A percentile compares a stretch with the other conserved stretches of the same genome.
Conservation (phyloP, 257 asterid genomes). For the Solanum dulcamara region DNA sequence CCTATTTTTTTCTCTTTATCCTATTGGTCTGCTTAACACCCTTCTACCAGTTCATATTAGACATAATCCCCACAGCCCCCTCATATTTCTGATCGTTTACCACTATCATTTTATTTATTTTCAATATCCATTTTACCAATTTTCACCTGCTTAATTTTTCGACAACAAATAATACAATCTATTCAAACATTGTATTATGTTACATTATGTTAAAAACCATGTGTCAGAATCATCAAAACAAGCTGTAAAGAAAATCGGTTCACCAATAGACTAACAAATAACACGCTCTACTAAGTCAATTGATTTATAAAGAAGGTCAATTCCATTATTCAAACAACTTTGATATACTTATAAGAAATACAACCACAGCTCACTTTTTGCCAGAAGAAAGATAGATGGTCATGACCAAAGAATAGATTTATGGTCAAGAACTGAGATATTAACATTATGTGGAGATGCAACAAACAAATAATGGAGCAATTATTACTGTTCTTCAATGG, state of each 20-base stretch:
- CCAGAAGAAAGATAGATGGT: neutral
- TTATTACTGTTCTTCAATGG: neutral
- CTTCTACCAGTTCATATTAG: neutral
- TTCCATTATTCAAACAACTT: neutral
- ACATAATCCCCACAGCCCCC: neutral
- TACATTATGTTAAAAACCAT: neutral
- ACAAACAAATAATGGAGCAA: neutral
- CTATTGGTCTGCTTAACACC: neutral
- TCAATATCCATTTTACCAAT: neutral
- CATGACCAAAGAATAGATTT: neutral
- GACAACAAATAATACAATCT: neutral
- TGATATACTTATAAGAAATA: neutral
- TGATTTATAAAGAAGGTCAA: neutral
- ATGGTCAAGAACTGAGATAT: neutral
- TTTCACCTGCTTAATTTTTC: neutral
- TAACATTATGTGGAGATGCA: neutral
- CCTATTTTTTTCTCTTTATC: neutral
- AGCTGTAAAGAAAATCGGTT: neutral
- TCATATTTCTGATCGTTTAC: neutral
- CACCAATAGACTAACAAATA: neutral
- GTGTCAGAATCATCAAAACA: neutral
- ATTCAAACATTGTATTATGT: neutral
- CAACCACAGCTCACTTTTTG: neutral
- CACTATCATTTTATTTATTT: neutral
- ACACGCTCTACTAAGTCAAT: neutral